phyloP scores from a whole-genome alignment of 805 yeast genomes.

The Yamadazyma takamatsuzukensis region DNA sequence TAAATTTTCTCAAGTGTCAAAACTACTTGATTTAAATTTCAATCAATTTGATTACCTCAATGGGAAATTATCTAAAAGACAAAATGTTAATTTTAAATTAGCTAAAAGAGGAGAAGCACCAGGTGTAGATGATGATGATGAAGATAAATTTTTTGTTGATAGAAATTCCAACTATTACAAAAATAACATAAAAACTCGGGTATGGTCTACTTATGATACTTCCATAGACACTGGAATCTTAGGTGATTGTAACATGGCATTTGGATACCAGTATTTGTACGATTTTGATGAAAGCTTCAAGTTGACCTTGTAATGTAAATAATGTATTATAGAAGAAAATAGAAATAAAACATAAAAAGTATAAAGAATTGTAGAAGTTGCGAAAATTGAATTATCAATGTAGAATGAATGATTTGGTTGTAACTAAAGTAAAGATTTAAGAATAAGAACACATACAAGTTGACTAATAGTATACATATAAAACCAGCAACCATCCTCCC shows the following conservation, averaged over 20 bases:
- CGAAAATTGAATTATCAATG: no score
- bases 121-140: slow-evolving; percentile 4
- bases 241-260: slow-evolving; percentile 9
- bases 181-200: slow-evolving; percentile 3
- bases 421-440: no score
- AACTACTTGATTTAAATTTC: slow-evolving; percentile 3
- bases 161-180: slow-evolving; percentile 9
- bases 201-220: no score
- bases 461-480: no score
- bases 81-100: neutral
- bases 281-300: slow-evolving; percentile 6
- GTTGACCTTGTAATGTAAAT: slow-evolving; percentile 1
- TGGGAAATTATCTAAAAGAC: slow-evolving; percentile 1
- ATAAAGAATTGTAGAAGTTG: no score
- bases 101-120: neutral
- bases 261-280: slow-evolving; percentile 7
- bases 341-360: no score
- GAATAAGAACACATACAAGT: no score
- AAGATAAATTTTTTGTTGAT: slow-evolving; percentile 8
- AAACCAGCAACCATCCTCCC: no score
- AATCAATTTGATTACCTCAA: slow-evolving; percentile 5
- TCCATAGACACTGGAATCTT: no score
- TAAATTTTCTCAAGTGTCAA: neutral
- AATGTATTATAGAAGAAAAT: neutral
- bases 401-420: no score